Evolutionary conservation across 2,329 filamentous ascomycete genomes (phyloP).

Genomic region (Monosporascus cannonballus): DNA sequence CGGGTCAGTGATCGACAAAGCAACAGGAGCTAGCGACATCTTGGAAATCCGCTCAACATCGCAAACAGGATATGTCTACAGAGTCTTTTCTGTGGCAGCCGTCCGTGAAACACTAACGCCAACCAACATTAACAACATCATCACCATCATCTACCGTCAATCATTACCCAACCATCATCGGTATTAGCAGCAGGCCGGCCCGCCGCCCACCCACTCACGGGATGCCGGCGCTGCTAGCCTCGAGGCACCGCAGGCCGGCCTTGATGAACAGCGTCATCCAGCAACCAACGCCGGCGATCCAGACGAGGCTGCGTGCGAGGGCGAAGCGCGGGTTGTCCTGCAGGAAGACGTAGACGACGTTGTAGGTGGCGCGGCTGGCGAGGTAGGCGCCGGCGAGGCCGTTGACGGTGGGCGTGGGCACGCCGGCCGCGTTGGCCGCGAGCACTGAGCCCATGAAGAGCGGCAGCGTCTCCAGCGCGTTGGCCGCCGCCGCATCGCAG

Average conservation of each 20-base stretch:
- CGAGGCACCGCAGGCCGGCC: constrained; percentile 28
- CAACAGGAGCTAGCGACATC: too few species aligned
- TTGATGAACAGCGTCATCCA: constrained; percentile 34
- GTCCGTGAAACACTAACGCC: too few species aligned
- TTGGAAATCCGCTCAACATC: too few species aligned
- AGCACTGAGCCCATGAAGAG: constrained; percentile 27
- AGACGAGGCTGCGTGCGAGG: constrained; percentile 31
- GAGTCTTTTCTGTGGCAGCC: too few species aligned
- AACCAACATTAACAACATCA: too few species aligned
- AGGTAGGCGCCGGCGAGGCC: constrained; percentile 33
- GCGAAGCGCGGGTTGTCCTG: constrained; percentile 34
- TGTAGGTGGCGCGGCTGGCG: constrained; percentile 32
- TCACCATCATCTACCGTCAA: too few species aligned
- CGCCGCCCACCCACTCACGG: constrained; percentile 1
- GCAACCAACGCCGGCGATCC: constrained; percentile 28
- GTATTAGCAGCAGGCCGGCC: neutral
- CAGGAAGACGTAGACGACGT: constrained; percentile 36
- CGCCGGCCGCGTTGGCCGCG: constrained; percentile 39
- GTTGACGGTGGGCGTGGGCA: constrained; percentile 33
- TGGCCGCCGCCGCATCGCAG: constrained; percentile 12
- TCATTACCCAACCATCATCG: too few species aligned
- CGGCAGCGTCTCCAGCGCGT: constrained; percentile 14
- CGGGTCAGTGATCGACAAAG: too few species aligned
- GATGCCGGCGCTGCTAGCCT: neutral
- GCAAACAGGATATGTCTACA: too few species aligned